phyloP scores from a whole-genome alignment of 73 alveolate species.

The Uronychia binucleata region DNA sequence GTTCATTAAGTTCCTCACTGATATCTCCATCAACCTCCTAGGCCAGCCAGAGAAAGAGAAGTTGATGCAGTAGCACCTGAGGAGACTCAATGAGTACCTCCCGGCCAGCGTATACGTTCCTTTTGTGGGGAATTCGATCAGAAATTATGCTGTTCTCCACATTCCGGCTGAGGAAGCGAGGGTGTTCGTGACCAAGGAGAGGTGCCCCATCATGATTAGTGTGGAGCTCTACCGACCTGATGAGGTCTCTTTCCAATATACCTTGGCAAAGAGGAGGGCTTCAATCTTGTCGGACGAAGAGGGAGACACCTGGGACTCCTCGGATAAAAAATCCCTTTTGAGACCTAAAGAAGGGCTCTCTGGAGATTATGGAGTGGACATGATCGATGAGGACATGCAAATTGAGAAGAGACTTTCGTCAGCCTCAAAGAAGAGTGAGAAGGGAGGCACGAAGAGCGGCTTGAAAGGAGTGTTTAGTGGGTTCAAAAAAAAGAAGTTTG shows the following conservation, averaged over 20 bases:
- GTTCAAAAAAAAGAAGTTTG: not conserved
- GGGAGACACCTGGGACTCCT: not conserved
- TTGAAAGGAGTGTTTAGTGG: not conserved
- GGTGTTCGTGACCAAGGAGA: constrained; percentile 79
- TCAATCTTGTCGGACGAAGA: not conserved
- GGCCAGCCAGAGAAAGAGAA: constrained; percentile 63
- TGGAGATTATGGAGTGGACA: not conserved
- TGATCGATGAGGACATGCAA: not conserved
- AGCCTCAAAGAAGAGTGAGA: not conserved
- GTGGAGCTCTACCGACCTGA: constrained; percentile 82
- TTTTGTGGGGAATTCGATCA: constrained; percentile 61
- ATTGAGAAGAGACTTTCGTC: not conserved
- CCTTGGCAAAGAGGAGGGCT: not conserved
- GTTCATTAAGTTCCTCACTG: constrained; percentile 64
- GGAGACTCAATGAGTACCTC: constrained; percentile 44
- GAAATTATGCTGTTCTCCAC: constrained; percentile 74
- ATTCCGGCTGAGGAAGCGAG: constrained; percentile 76
- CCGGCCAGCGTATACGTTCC: constrained; percentile 80
- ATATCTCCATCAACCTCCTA: constrained; percentile 59
- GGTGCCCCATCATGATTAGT: constrained; percentile 78
- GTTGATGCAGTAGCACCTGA: constrained; percentile 36
- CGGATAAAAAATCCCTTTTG: not conserved
- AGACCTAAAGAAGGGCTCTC: not conserved
- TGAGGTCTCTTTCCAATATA: constrained; percentile 30
- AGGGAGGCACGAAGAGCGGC: not conserved